Evolutionary conservation across 495 filamentous ascomycete species (phyloP).

Genomic region (Sabuloglossum arenarium): DNA sequence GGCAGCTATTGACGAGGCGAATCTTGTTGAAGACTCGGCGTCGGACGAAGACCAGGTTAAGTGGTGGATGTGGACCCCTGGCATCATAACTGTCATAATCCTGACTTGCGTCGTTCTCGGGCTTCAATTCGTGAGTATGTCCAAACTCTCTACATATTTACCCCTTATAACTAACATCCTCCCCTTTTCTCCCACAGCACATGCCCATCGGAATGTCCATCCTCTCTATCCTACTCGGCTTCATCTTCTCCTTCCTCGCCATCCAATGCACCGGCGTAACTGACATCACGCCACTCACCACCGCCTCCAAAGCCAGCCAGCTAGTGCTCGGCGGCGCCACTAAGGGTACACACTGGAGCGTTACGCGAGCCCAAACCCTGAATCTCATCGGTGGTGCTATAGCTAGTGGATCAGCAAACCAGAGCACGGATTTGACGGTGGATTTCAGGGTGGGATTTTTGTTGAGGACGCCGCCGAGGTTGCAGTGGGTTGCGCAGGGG

Average conservation of each 20-base stretch:
- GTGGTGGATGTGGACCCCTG: conserved; percentile 37
- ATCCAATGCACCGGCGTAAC: conserved; percentile 43
- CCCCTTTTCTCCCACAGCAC: neutral
- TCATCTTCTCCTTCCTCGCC: conserved; percentile 48
- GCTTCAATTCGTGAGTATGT: conserved; percentile 28
- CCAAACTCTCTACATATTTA: neutral
- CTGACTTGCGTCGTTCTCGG: conserved; percentile 35
- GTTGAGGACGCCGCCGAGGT: conserved; percentile 35
- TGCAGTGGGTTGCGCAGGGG: conserved; percentile 42
- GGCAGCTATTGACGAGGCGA: conserved; percentile 15
- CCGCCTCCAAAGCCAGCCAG: conserved; percentile 45
- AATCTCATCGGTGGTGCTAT: conserved; percentile 43
- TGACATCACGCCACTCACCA: conserved; percentile 41
- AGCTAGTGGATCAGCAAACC: conserved; percentile 34
- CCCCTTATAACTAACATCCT: no score
- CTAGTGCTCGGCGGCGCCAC: conserved; percentile 43
- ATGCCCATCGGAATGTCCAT: conserved; percentile 31
- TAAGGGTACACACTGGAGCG: conserved; percentile 21
- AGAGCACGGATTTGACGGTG: conserved; percentile 29
- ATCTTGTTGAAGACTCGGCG: conserved; percentile 29
- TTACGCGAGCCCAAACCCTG: conserved; percentile 30
- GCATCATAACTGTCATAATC: conserved; percentile 29
- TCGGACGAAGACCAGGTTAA: conserved; percentile 32
- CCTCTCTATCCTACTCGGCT: conserved; percentile 37
- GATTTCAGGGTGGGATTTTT: conserved; percentile 46